Evolutionary conservation across 371 early-diverging fungal species (phyloP).

Genomic region (Batkoa obscura): DNA sequence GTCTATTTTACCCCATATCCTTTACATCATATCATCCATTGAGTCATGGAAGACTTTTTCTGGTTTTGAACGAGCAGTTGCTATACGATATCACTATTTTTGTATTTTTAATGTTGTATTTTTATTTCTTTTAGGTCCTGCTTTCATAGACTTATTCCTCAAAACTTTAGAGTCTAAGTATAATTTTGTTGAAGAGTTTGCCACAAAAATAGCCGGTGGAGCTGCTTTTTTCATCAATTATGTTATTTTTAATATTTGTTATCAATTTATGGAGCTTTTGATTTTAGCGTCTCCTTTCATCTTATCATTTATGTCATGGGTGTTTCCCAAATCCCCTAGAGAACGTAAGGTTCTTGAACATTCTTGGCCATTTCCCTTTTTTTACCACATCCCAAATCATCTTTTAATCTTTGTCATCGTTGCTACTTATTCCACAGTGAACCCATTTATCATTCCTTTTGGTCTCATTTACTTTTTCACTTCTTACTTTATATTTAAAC

Average conservation of each 20-base stretch:
- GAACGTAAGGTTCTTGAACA: conserved; percentile 27
- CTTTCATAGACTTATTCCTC: conserved; percentile 46
- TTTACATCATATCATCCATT: conserved; percentile 23
- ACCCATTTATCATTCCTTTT: conserved; percentile 66
- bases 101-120: conserved; percentile 73
- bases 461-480: conserved; percentile 53
- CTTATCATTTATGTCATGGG: conserved; percentile 19
- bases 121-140: conserved; percentile 59
- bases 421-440: conserved; percentile 68
- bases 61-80: conserved; percentile 37
- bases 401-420: conserved; percentile 65
- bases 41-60: conserved; percentile 37
- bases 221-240: conserved; percentile 65
- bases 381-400: conserved; percentile 46
- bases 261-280: conserved; percentile 48
- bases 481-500: conserved; percentile 56
- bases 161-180: conserved; percentile 46
- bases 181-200: conserved; percentile 45
- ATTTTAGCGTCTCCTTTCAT: conserved; percentile 32
- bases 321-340: conserved; percentile 47
- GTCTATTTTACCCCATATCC: conserved; percentile 32
- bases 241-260: conserved; percentile 44
- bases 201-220: conserved; percentile 39
- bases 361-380: conserved; percentile 42
- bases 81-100: conserved; percentile 69